phyloP scores from a whole-genome alignment of 768 basidiomycete species.

The Agaricus subrufescens region DNA sequence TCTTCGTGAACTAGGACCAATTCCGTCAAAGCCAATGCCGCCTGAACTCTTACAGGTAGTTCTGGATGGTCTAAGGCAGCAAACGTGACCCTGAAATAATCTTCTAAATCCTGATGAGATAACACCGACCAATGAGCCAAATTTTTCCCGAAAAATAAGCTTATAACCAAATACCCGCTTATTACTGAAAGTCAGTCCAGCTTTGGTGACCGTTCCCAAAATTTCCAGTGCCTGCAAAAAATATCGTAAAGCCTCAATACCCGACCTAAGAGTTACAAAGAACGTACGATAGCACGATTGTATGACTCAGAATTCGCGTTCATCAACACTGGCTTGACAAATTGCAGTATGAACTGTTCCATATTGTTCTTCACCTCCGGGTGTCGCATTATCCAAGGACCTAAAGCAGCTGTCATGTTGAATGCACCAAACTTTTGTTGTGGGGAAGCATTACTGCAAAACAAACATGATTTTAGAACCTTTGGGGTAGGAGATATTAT shows the following conservation, averaged over 20 bases:
- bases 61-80: slow-evolving; percentile 71
- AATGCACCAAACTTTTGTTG: slow-evolving; percentile 80
- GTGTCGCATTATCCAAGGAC: slow-evolving; percentile 78
- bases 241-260: neutral
- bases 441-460: slow-evolving; percentile 36
- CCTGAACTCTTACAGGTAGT: slow-evolving; percentile 81
- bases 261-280: neutral
- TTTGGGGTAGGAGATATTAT: no score
- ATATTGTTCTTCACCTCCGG: slow-evolving; percentile 74
- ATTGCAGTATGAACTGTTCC: slow-evolving; percentile 71
- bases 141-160: no score
- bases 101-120: slow-evolving; percentile 47
- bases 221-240: slow-evolving; percentile 69
- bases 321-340: slow-evolving; percentile 69
- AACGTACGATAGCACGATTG: slow-evolving; percentile 70
- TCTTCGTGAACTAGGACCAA: slow-evolving; percentile 61
- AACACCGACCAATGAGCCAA: no score
- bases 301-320: slow-evolving; percentile 54
- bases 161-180: slow-evolving; percentile 43
- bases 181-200: slow-evolving; percentile 61
- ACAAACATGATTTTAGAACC: neutral
- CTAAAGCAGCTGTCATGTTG: slow-evolving; percentile 75
- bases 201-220: slow-evolving; percentile 66
- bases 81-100: slow-evolving; percentile 62
- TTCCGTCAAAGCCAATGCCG: slow-evolving; percentile 75